Conservation (phyloP, 805 yeast genomes). For the Metschnikowia kunwiensis region DNA sequence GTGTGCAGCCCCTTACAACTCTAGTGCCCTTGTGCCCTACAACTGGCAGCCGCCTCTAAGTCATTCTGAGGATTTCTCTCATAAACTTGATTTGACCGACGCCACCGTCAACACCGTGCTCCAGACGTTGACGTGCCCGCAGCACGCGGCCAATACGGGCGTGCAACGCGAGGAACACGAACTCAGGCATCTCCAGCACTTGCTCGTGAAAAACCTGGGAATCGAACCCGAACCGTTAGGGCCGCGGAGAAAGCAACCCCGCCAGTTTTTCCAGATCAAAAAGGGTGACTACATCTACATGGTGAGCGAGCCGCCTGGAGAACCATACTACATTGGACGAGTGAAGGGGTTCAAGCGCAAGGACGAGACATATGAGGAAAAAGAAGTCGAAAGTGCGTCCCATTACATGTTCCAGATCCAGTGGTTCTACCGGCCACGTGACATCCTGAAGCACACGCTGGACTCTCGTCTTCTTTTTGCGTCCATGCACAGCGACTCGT, state of each 20-base stretch:
- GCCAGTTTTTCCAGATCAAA: conserved; percentile 28
- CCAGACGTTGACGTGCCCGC: conserved; percentile 39
- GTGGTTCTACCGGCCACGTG: conserved; percentile 90
- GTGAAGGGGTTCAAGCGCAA: conserved; percentile 60
- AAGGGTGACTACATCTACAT: conserved; percentile 73
- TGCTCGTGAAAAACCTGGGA: conserved; percentile 12
- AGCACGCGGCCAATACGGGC: conserved; percentile 19
- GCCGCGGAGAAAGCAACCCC: conserved; percentile 15
- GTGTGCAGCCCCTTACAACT: neutral
- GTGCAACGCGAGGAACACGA: conserved; percentile 8
- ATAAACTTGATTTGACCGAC: conserved; percentile 37
- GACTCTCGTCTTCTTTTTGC: conserved; percentile 80
- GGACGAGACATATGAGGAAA: conserved; percentile 6
- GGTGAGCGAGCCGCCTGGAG: conserved; percentile 91
- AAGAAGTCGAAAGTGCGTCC: conserved; percentile 33
- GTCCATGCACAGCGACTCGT: conserved; percentile 79
- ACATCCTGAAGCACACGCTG: conserved; percentile 60
- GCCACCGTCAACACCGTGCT: conserved; percentile 40
- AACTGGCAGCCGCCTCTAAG: conserved; percentile 51
- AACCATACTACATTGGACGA: conserved; percentile 87
- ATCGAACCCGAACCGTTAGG: conserved; percentile 6
- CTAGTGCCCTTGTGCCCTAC: conserved; percentile 13
- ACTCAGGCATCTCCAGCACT: conserved; percentile 9
- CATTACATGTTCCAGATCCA: conserved; percentile 66
- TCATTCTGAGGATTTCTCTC: conserved; percentile 40